Base-by-base conservation (phyloP, 495 filamentous ascomycete genomes). In the Penicillium antarcticum region DNA sequence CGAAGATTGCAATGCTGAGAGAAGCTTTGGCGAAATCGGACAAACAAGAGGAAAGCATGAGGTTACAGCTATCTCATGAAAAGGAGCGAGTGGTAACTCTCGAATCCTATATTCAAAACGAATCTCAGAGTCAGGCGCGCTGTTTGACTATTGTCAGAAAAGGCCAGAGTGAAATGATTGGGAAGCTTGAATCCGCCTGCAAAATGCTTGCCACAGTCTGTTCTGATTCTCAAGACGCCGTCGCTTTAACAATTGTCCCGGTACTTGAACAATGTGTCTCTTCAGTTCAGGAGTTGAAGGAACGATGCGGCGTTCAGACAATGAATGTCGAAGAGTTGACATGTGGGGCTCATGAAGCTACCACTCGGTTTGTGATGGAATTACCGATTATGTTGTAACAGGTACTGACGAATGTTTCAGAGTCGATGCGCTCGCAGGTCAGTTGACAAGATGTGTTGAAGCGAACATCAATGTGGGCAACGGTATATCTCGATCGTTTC, bases 101-200 rank as follows among this genome's bases (percentile, higher is more conserved):
- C 2, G 72, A 75, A 23, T 45, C 52, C 8, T 72, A 67, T 36
- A 71, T 75, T 17, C 66, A 67, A 37, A 62, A 62, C 9, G 53
- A 51, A 31, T 60, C 69, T 32, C 54, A 46, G 10, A 42, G 26
- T 17, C 70, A 75, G 16, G 46, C 53, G 3, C 60, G 46, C 33
- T 60, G 60, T 31, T 40, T 72, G 1, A 43, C 36, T 12, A 24
- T 55, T 12, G 56, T 75, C 42, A 60, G 41, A 52, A 33, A 52
- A 3, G 58, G 60, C n/a, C 72, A 75, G 39, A 34, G 49, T 5
- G 53, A 52, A 10, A 50, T 71, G 12, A 29, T 57, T 3, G 55
- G 55, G 12, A 63, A 48, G 6, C 12, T 75, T 2, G 39, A 55
- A 2, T 48, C 50, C 0, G 55, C 44, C 0, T 57, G 66, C 7